Conservation (phyloP, 352 stramenopile genomes). For the Phytopythium chamaehyphon region DNA sequence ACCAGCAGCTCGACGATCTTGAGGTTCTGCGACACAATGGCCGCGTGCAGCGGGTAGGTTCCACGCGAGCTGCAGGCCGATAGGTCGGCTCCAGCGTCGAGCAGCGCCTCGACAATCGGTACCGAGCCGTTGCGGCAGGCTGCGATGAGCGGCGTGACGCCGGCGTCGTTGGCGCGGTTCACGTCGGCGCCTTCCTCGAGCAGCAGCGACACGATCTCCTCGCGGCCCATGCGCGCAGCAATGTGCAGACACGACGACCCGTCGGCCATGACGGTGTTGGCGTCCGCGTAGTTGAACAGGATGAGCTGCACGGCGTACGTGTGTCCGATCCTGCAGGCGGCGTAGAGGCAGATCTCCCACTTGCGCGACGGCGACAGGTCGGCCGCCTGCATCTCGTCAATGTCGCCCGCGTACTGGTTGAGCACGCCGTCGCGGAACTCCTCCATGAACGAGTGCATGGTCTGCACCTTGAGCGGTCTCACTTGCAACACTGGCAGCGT, state of each 20-base stretch:
- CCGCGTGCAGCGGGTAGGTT: conserved; percentile 62
- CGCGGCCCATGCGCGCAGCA: conserved; percentile 61
- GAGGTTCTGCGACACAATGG: conserved; percentile 59
- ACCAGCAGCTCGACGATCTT: conserved; percentile 70
- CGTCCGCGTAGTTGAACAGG: conserved; percentile 69
- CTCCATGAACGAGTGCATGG: conserved; percentile 76
- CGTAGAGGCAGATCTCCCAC: conserved; percentile 76
- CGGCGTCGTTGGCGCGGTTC: conserved; percentile 50
- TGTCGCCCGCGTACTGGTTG: conserved; percentile 56
- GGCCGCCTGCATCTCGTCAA: conserved; percentile 43
- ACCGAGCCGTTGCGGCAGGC: conserved; percentile 62
- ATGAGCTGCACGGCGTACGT: conserved; percentile 69
- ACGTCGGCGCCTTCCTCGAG: conserved; percentile 63
- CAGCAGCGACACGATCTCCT: conserved; percentile 55
- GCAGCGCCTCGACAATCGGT: conserved; percentile 46
- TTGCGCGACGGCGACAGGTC: conserved; percentile 42
- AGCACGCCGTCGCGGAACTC: conserved; percentile 74
- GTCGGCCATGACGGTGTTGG: conserved; percentile 52
- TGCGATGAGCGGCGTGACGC: conserved; percentile 69
- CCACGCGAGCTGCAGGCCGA: conserved; percentile 38
- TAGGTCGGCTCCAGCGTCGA: conserved; percentile 45
- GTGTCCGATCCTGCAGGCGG: conserved; percentile 71
- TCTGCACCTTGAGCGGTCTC: conserved; percentile 57
- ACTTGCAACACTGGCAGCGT: conserved; percentile 48
- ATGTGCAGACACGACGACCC: conserved; percentile 73